A percentile compares a stretch with the other conserved stretches of the same genome.
Conservation (phyloP, 257 asterid genomes). For the Leonotis leonurus region DNA sequence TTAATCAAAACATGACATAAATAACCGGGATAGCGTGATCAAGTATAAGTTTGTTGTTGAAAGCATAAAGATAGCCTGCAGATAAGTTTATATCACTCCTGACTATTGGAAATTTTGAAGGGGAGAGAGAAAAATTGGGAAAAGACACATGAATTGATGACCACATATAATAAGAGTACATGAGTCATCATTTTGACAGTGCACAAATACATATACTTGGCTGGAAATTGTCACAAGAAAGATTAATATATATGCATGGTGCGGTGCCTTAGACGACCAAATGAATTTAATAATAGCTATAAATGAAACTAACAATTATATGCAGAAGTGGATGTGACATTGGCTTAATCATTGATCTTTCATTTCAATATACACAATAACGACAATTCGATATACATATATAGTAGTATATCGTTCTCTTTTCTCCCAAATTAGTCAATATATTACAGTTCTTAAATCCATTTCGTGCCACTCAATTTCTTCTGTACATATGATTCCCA, state of each 20-base stretch:
- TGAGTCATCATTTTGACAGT: background rate
- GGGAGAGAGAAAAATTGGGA: background rate
- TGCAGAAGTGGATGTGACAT: conserved; percentile 19
- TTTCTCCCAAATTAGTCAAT: background rate
- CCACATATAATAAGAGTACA: background rate
- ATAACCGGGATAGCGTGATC: too few species aligned
- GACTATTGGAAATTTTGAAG: background rate
- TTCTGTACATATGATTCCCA: background rate
- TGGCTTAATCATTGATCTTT: conserved; percentile 19
- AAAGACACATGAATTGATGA: background rate
- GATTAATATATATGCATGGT: background rate
- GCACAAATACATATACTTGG: background rate
- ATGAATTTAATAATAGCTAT: conserved; percentile 2
- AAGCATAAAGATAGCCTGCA: too few species aligned
- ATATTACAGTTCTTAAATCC: background rate
- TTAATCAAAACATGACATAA: too few species aligned
- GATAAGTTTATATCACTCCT: too few species aligned
- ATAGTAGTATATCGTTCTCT: background rate
- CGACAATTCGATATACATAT: background rate
- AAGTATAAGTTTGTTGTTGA: too few species aligned
- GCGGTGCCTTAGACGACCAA: conserved; percentile 14
- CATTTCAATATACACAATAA: conserved; percentile 4
- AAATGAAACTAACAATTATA: conserved; percentile 5
- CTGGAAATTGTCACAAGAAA: conserved; percentile 10
- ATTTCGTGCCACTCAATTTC: background rate